These are phyloP conservation scores for Crucihimalaya himalaica DNA, from an alignment of 345 rosid genomes.

Conservation along the genomic window DNA sequence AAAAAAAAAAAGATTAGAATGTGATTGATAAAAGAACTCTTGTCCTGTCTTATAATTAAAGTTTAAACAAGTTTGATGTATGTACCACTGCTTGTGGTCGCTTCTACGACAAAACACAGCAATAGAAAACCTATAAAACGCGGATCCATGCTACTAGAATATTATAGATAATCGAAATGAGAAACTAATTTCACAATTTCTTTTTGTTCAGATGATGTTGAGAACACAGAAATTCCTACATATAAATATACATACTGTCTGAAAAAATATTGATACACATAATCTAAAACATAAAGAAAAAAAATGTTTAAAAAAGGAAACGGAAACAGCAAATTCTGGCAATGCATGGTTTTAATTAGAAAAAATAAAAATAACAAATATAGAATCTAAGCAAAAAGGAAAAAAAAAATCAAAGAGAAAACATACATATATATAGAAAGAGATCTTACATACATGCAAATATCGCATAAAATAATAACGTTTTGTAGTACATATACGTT, in stretches of 20 bases:
- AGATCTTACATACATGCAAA: neutral
- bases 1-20: neutral
- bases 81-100: constrained; percentile 17
- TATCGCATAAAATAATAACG: neutral
- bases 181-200: neutral
- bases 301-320: neutral
- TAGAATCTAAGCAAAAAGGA: neutral
- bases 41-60: neutral
- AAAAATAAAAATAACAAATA: neutral
- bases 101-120: neutral
- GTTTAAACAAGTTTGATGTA: neutral
- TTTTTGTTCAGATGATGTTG: constrained; percentile 13
- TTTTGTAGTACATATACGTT: neutral
- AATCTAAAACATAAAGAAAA: neutral
- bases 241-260: neutral
- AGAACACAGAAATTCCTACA: neutral
- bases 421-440: neutral
- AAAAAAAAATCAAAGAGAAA: neutral
- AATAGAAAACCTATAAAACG: constrained; percentile 2
- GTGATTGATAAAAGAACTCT: neutral
- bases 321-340: neutral
- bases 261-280: neutral
- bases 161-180: constrained; percentile 1
- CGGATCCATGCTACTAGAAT: constrained; percentile 15
- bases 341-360: neutral